A percentile compares a stretch with the other conserved stretches of the same genome.
phyloP scores from a whole-genome alignment of 805 yeast genomes.

The Wickerhamomyces ciferrii region DNA sequence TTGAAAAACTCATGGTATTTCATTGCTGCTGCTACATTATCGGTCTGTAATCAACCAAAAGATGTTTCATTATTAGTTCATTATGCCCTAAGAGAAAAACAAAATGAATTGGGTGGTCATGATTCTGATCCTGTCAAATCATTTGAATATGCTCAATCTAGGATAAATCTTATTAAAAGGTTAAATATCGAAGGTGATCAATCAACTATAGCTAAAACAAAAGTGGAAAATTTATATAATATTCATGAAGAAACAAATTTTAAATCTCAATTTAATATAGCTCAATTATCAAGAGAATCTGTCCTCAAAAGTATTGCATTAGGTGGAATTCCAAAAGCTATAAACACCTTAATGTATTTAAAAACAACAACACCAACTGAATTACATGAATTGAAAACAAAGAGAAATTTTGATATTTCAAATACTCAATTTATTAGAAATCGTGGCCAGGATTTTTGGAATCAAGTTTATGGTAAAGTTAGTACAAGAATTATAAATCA shows the following conservation, averaged over 20 bases:
- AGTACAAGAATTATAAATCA: slow-evolving; percentile 62
- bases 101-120: slow-evolving; percentile 4
- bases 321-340: slow-evolving; percentile 80
- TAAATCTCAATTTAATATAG: slow-evolving; percentile 23
- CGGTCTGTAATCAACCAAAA: slow-evolving; percentile 77
- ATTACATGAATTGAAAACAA: slow-evolving; percentile 28
- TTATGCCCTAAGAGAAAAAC: slow-evolving; percentile 43
- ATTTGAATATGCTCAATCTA: slow-evolving; percentile 11
- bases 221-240: slow-evolving; percentile 16
- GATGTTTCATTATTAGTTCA: slow-evolving; percentile 75
- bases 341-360: slow-evolving; percentile 67
- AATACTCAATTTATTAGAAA: slow-evolving; percentile 21
- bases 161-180: slow-evolving; percentile 14
- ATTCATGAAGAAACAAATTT: slow-evolving; percentile 1
- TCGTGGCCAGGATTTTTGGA: slow-evolving; percentile 68
- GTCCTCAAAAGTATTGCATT: slow-evolving; percentile 74
- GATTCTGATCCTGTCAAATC: background rate
- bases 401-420: slow-evolving; percentile 26
- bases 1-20: slow-evolving; percentile 65
- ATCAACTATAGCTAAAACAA: slow-evolving; percentile 7
- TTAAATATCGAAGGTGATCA: slow-evolving; percentile 4
- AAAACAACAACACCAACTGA: slow-evolving; percentile 58
- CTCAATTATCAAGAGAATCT: slow-evolving; percentile 68
- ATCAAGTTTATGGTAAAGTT: slow-evolving; percentile 69
- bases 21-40: slow-evolving; percentile 74